phyloP scores from a whole-genome alignment of 2,329 filamentous ascomycete genomes.

The Epichloe coenophiala region DNA sequence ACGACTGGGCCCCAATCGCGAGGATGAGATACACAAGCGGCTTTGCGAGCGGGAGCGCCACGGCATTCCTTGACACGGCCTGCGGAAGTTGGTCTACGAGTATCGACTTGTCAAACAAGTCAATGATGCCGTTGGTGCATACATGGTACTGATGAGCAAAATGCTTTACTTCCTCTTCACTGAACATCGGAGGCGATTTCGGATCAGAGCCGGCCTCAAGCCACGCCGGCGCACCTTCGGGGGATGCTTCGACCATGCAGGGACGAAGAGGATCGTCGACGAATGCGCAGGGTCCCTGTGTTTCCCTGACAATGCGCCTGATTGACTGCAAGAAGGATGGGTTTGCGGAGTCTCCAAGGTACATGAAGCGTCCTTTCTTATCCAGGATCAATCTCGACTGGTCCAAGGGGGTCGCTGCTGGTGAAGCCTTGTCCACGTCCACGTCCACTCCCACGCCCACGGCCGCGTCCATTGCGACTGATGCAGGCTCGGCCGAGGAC shows the following conservation, averaged over 20 bases:
- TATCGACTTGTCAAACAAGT: conserved; percentile 18
- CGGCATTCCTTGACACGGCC: conserved; percentile 6
- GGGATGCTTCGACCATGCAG: conserved; percentile 14
- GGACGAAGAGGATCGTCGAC: conserved; percentile 16
- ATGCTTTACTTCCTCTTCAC: conserved; percentile 3
- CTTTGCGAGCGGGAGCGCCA: conserved; percentile 1
- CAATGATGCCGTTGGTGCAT: conserved; percentile 19
- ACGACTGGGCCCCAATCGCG: conserved; percentile 14
- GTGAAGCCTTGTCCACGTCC: conserved; percentile 9
- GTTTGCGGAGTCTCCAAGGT: conserved; percentile 5
- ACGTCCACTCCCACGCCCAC: neutral
- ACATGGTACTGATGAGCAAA: conserved; percentile 2
- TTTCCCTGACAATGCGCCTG: conserved; percentile 11
- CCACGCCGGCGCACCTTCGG: conserved; percentile 12
- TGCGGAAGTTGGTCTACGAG: conserved; percentile 10
- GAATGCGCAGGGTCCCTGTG: conserved; percentile 13
- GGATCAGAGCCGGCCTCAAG: conserved; percentile 2
- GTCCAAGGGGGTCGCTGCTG: conserved; percentile 7
- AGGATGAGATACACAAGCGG: conserved; percentile 25
- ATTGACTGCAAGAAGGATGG: conserved; percentile 15
- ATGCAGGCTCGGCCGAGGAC: neutral
- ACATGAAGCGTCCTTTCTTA: conserved; percentile 5
- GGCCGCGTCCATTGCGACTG: neutral
- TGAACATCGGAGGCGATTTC: neutral
- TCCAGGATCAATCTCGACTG: conserved; percentile 6